phyloP scores from a whole-genome alignment of 352 stramenopile species.

The Plasmopara viticola region DNA sequence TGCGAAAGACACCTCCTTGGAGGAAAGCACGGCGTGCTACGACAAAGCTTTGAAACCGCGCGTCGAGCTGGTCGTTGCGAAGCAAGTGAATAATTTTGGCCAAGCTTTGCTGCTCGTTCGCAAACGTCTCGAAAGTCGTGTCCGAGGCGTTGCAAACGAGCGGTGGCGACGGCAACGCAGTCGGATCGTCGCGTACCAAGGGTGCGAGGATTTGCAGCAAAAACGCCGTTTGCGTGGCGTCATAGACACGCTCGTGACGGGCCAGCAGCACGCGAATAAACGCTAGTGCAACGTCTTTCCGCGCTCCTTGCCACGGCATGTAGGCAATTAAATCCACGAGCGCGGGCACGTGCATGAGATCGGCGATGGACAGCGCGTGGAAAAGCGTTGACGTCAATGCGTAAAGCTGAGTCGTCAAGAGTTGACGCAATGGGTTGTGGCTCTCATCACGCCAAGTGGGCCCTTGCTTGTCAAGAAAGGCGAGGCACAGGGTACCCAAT shows the following conservation, averaged over 20 bases:
- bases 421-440: constrained; percentile 19
- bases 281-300: constrained; percentile 45
- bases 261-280: constrained; percentile 44
- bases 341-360: constrained; percentile 34
- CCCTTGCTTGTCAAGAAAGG: constrained; percentile 16
- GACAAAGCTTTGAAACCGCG: too few species aligned
- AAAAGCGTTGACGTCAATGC: constrained; percentile 29
- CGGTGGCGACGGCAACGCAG: constrained; percentile 21
- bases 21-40: constrained; percentile 32
- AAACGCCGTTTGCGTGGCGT: constrained; percentile 44
- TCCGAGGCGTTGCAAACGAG: constrained; percentile 5
- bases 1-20: constrained; percentile 82
- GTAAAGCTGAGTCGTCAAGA: constrained; percentile 22
- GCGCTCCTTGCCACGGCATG: constrained; percentile 47
- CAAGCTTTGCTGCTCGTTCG: constrained; percentile 87
- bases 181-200: constrained; percentile 81
- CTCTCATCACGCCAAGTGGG: constrained; percentile 25
- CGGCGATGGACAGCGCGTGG: constrained; percentile 26
- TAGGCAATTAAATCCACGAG: constrained; percentile 34
- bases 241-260: constrained; percentile 27
- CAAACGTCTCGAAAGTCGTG: constrained; percentile 43
- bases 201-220: constrained; percentile 81
- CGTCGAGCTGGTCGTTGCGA: constrained; percentile 72
- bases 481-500: constrained; percentile 26
- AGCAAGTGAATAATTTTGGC: constrained; percentile 93